Evolutionary conservation across 2,329 filamentous ascomycete species (phyloP), one percentile per base, ranked within the genome.

Genomic region (Diaporthe australafricana): DNA sequence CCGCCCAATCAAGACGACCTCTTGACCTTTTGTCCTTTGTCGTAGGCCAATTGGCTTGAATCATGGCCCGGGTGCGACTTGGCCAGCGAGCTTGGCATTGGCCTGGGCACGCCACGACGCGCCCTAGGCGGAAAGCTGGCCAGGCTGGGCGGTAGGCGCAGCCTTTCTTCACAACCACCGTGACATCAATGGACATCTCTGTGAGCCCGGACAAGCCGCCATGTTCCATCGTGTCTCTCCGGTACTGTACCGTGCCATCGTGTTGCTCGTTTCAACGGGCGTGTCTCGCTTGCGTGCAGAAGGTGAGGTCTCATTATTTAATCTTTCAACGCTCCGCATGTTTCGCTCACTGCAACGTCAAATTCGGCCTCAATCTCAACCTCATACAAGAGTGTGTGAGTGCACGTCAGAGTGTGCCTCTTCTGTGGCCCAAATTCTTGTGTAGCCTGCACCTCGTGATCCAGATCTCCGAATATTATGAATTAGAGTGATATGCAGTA

Each of bases 191-290:
- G 60, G 30, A 48, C 60, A 63, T 50, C 27, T 25, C 12, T 35
- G 42, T 42, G 22, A 17, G 42, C 16, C 42, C 27, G 30, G 60
- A 40, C 42, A 38, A 38, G 30, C 60, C 60, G 30, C 32, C 30
- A 5, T 50, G 60, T 65, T 50, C 30, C 60, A 63, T 63, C 60
- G 42, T 48, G 60, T 63, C 42, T 63, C 60, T 48, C 42, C 42
- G 42, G 57, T 47, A 16, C 20, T 17, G 47, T 14, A 2, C 22
- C 32, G 32, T 35, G 9, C 32, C 32, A 9, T 35, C 5, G 5
- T 9, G 32, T 35, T 63, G 27, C 42, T 48, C 12, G 42, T 63
- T 25, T 48, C 27, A 63, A 63, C 27, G 42, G 35, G 20, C 27
- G 20, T 63, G 57, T 63, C 25, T 35, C 42, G 42, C 42, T 62